These are phyloP conservation scores for Fusarium sp. DNA, from an alignment of 2,329 filamentous ascomycete genomes.

Conservation along the genomic window DNA sequence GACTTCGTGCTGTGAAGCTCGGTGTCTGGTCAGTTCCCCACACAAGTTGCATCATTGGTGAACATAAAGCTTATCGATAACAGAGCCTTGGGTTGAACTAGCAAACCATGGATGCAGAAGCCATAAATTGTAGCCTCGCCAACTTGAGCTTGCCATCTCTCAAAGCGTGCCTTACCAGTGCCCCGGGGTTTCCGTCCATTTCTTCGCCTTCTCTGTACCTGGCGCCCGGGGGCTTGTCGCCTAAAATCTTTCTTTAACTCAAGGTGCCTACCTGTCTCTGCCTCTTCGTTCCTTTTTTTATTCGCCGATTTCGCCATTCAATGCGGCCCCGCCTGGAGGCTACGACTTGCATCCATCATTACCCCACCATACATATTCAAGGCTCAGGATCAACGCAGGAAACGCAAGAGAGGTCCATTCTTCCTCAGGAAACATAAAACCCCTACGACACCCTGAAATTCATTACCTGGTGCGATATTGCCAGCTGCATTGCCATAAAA, in stretches of 20 bases:
- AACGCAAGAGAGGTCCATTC: background rate
- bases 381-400: conserved; percentile 6
- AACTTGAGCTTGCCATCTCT: conserved; percentile 39
- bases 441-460: background rate
- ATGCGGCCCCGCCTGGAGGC: conserved; percentile 19
- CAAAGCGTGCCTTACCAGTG: conserved; percentile 23
- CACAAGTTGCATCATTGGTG: conserved; percentile 19
- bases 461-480: conserved; percentile 4
- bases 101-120: conserved; percentile 13
- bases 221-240: conserved; percentile 18
- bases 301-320: conserved; percentile 1
- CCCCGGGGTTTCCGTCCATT: conserved; percentile 22
- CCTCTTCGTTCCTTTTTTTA: background rate
- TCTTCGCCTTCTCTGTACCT: conserved; percentile 14
- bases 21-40: background rate
- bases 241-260: background rate
- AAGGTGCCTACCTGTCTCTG: background rate
- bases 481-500: background rate
- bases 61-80: conserved; percentile 34
- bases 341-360: conserved; percentile 17
- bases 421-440: background rate
- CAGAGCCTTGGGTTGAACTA: conserved; percentile 13
- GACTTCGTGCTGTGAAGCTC: conserved; percentile 7
- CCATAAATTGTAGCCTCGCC: conserved; percentile 41
- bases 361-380: conserved; percentile 33